Evolutionary conservation across 148 eudicot species (phyloP).

Genomic region (Rhododendron vialii): DNA sequence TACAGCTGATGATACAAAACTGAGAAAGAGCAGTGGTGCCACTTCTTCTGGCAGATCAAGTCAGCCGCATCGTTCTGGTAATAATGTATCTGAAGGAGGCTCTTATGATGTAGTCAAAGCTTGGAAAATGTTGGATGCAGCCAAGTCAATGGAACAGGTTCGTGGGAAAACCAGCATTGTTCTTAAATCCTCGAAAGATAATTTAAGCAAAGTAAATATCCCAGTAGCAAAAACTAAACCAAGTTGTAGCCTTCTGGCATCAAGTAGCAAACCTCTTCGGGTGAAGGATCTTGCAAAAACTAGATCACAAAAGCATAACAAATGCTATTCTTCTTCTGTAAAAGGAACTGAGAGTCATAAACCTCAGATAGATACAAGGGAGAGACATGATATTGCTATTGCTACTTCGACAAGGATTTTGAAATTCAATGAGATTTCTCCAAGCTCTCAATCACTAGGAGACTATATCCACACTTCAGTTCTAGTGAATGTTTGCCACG

Average conservation of each 20-base stretch:
- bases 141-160: slow-evolving; percentile 44
- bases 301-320: slow-evolving; percentile 11
- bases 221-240: slow-evolving; percentile 14
- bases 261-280: slow-evolving; percentile 17
- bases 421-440: not conserved
- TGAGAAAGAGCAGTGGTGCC: slow-evolving; percentile 4
- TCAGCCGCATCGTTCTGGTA: slow-evolving; percentile 15
- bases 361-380: slow-evolving; percentile 19
- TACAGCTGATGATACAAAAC: slow-evolving; percentile 15
- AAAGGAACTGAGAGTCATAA: slow-evolving; percentile 15
- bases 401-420: slow-evolving; percentile 5
- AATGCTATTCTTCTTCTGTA: not conserved
- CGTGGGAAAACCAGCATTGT: slow-evolving; percentile 14
- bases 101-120: slow-evolving; percentile 59
- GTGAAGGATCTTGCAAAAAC: slow-evolving; percentile 12
- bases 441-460: slow-evolving; percentile 6
- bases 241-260: slow-evolving; percentile 14
- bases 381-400: slow-evolving; percentile 6
- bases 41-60: slow-evolving; percentile 10
- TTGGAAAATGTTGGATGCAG: slow-evolving; percentile 73
- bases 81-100: slow-evolving; percentile 7
- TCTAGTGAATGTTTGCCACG: slow-evolving; percentile 8
- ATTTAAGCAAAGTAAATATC: slow-evolving; percentile 18
- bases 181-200: slow-evolving; percentile 20
- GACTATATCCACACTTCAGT: slow-evolving; percentile 10